Evolutionary conservation across 805 yeast genomes (phyloP).

Genomic region (Ascoidea tarda): DNA sequence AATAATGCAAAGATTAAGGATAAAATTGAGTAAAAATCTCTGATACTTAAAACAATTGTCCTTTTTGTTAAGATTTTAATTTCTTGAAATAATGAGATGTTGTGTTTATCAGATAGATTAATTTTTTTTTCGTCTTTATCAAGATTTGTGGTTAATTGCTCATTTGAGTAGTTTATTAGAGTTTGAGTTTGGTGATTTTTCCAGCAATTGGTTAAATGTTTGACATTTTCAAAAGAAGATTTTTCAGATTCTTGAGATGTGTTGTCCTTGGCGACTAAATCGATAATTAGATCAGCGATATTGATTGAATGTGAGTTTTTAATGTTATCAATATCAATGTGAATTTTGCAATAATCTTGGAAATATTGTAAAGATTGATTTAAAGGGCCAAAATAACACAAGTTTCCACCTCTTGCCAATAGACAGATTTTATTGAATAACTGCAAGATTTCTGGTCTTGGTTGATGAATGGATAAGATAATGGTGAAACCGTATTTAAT

Average conservation of each 20-base stretch:
- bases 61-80: constrained; percentile 29
- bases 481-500: constrained; percentile 50
- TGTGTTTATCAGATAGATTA: constrained; percentile 26
- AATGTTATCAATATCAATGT: constrained; percentile 14
- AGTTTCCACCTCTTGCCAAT: constrained; percentile 48
- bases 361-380: constrained; percentile 34
- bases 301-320: constrained; percentile 21
- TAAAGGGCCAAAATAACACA: constrained; percentile 33
- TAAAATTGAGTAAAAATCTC: constrained; percentile 36
- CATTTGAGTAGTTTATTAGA: constrained; percentile 8
- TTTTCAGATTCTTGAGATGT: constrained; percentile 24
- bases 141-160: constrained; percentile 12
- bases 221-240: constrained; percentile 21
- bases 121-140: constrained; percentile 17
- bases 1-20: constrained; percentile 32
- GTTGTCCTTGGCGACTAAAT: constrained; percentile 40
- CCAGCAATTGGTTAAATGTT: constrained; percentile 25
- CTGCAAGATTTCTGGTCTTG: constrained; percentile 60
- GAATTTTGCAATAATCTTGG: constrained; percentile 28
- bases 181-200: constrained; percentile 8
- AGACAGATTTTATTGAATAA: constrained; percentile 56
- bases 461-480: constrained; percentile 72
- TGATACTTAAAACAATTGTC: constrained; percentile 27
- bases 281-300: constrained; percentile 50
- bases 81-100: constrained; percentile 21